phyloP scores from a whole-genome alignment of 2,329 filamentous ascomycete genomes.

The Plectosphaerella plurivora region DNA sequence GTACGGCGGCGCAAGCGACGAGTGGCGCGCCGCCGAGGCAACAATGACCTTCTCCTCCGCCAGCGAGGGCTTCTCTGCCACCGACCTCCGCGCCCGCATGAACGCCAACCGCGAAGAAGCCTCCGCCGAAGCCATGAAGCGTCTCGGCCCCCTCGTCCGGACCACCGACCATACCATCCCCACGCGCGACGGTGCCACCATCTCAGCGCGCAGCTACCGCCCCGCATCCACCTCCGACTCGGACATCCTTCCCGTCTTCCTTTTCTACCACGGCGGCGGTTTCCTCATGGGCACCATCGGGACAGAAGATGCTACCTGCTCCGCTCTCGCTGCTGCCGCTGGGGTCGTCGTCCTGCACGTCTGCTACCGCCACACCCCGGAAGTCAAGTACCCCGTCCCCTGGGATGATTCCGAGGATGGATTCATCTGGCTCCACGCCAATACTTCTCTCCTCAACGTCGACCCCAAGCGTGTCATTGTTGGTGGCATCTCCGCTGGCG shows the following conservation, averaged over 20 bases:
- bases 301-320: constrained; percentile 49
- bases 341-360: constrained; percentile 45
- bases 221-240: constrained; percentile 23
- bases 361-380: constrained; percentile 56
- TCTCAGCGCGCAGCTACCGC: constrained; percentile 43
- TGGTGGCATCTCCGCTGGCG: constrained; percentile 45
- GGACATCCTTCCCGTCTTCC: constrained; percentile 40
- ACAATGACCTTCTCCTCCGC: constrained; percentile 22
- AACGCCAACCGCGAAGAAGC: constrained; percentile 28
- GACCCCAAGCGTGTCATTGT: constrained; percentile 34
- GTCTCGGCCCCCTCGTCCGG: constrained; percentile 18
- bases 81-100: constrained; percentile 16
- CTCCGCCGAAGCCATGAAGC: constrained; percentile 23
- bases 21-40: constrained; percentile 37
- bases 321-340: constrained; percentile 14
- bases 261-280: constrained; percentile 51
- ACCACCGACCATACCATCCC: constrained; percentile 31
- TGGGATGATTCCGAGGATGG: constrained; percentile 51
- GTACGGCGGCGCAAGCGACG: constrained; percentile 34
- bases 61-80: constrained; percentile 13
- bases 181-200: constrained; percentile 35
- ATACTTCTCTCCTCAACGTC: constrained; percentile 31
- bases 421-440: constrained; percentile 47
- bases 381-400: constrained; percentile 44
- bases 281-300: constrained; percentile 49